Evolutionary conservation across 805 yeast genomes (phyloP).

Genomic region (Debaryomyces prosopidis): DNA sequence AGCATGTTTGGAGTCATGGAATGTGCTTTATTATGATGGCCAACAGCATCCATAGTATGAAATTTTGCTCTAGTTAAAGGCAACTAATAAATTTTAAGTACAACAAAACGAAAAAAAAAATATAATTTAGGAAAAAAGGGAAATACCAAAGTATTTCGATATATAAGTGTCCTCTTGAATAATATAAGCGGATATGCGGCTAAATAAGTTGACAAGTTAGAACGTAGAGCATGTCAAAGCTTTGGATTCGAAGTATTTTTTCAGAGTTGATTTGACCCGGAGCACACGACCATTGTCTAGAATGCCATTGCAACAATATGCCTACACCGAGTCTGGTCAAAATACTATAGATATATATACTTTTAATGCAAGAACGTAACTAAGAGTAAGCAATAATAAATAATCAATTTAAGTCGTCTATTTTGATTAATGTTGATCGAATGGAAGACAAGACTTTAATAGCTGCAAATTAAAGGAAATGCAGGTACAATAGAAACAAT

Average conservation of each 20-base stretch:
- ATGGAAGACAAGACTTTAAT: no score
- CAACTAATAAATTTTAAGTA: not conserved
- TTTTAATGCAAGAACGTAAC: no score
- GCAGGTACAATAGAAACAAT: no score
- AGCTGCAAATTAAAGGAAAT: no score
- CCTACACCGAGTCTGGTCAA: no score
- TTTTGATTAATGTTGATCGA: no score
- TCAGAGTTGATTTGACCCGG: not conserved
- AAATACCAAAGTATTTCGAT: not conserved
- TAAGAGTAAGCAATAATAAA: no score
- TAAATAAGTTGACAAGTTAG: not conserved
- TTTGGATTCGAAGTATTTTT: not conserved
- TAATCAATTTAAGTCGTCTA: no score
- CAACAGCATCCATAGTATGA: conserved; percentile 1
- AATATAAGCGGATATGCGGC: not conserved
- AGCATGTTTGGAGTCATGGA: not conserved
- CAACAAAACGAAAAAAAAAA: not conserved
- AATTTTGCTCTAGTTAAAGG: not conserved
- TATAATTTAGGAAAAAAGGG: not conserved
- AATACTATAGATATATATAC: no score
- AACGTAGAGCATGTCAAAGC: not conserved
- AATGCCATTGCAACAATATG: no score
- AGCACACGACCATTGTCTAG: not conserved
- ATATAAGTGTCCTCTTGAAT: not conserved
- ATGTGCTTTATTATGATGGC: not conserved